Evolutionary conservation across 2,329 filamentous ascomycete species (phyloP), one percentile per base, ranked within the genome.

Genomic region (Fusarium incarnatum): DNA sequence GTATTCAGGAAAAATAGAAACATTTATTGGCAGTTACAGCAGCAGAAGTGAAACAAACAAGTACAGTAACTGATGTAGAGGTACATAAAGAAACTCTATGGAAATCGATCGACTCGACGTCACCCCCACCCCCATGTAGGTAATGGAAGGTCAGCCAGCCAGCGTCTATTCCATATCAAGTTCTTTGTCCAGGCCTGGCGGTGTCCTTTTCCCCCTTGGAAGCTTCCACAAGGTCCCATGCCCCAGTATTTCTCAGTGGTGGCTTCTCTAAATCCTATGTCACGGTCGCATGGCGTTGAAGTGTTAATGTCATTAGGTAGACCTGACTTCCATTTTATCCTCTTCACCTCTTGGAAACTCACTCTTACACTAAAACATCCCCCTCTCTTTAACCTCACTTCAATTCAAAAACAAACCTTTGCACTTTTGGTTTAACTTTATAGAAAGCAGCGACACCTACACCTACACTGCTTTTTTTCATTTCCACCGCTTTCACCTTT

Each of bases 171-270:
- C 63, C 63, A 67, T 55, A 66, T 55, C 63, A 61, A 71, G 69
- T 68, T 64, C 60, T 58, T 67, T 54, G 34, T 53, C 50, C 41
- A 60, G 50, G 56, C 37, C 28, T 50, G 34, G 62, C 47, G 48
- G 37, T 56, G 40, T 28, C 32, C 40, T 68, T 47, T 56, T 46
- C 54, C 46, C 53, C 46, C 46, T 69, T 71, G 49, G 74, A 76
- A 76, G 73, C 73, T 79, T 79, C 77, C 73, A 79, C 77, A 77
- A 79, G 74, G 68, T 78, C 75, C 76, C 62, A 77, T 71, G 70
- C 68, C 68, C 74, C 68, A 75, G 72, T 71, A 56, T 69, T 69
- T 71, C 63, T 60, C 59, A 68, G 62, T 47, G 22, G 63, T 70
- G 55, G 37, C 65, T 67, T 68, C 54, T 62, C 56, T 60, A 40